Conservation (phyloP, 139 green algal genomes). For the Closterium sp. region DNA sequence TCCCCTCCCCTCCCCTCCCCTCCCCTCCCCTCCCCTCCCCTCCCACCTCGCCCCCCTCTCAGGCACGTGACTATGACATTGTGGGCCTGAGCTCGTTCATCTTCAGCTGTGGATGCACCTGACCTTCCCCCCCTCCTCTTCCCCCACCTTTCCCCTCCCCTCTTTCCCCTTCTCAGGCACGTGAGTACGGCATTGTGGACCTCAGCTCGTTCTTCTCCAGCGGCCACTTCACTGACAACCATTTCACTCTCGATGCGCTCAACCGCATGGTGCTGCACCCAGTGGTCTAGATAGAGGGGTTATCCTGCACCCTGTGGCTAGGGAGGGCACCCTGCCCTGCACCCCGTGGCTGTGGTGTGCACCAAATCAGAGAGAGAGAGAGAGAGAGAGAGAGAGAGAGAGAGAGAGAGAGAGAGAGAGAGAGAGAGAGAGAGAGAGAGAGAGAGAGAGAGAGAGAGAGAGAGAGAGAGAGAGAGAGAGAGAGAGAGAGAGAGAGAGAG, state of each 20-base stretch:
- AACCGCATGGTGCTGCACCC: slow-evolving; percentile 23
- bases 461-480: too few relatives aligned
- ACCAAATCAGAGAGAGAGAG: too few relatives aligned
- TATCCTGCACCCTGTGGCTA: too few relatives aligned
- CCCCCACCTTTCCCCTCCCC: neutral
- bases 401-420: too few relatives aligned
- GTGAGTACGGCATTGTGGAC: slow-evolving; percentile 81
- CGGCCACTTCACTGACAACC: slow-evolving; percentile 58
- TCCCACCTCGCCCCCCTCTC: neutral
- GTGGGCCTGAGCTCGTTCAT: neutral
- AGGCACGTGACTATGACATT: neutral
- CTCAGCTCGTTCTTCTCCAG: slow-evolving; percentile 71
- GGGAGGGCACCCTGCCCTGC: too few relatives aligned
- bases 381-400: too few relatives aligned
- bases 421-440: too few relatives aligned
- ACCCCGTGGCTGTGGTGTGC: too few relatives aligned
- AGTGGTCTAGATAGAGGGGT: slow-evolving; percentile 11
- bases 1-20: neutral
- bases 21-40: neutral
- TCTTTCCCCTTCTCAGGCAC: slow-evolving; percentile 25
- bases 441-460: too few relatives aligned
- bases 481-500: too few relatives aligned
- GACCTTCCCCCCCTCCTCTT: slow-evolving; percentile 7
- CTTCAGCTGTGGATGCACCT: neutral
- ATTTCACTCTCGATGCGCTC: slow-evolving; percentile 59